A percentile compares a stretch with the other conserved stretches of the same genome.
phyloP scores from a whole-genome alignment of 2,329 filamentous ascomycete species.

The Aureobasidium sp. region DNA sequence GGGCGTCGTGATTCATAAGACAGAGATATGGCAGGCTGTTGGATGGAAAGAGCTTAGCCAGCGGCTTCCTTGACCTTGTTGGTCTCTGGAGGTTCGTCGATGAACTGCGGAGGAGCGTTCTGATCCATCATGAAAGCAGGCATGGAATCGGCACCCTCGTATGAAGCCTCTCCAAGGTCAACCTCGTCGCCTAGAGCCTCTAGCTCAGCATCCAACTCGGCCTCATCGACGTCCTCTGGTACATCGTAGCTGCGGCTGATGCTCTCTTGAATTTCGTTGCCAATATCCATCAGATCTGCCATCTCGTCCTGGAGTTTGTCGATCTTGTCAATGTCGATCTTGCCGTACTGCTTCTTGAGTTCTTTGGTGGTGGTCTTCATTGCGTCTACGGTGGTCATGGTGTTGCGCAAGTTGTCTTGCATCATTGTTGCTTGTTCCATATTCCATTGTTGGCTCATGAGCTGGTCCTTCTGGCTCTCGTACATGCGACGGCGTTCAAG shows the following conservation, averaged over 20 bases:
- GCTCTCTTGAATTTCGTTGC: slow-evolving; percentile 96
- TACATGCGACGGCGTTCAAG: slow-evolving; percentile 90
- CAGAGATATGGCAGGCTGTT: neutral
- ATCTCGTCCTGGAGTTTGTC: slow-evolving; percentile 98
- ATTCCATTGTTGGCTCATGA: slow-evolving; percentile 93
- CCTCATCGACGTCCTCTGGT: slow-evolving; percentile 94
- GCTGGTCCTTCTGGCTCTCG: slow-evolving; percentile 87
- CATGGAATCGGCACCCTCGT: slow-evolving; percentile 43
- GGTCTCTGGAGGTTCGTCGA: slow-evolving; percentile 77
- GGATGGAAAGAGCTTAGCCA: slow-evolving; percentile 21
- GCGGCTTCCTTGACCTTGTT: slow-evolving; percentile 77
- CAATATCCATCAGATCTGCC: slow-evolving; percentile 94
- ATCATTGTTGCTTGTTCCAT: slow-evolving; percentile 98
- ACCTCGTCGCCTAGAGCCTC: slow-evolving; percentile 91
- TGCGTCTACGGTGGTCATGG: slow-evolving; percentile 95
- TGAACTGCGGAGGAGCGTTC: slow-evolving; percentile 67
- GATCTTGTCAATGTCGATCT: slow-evolving; percentile 95
- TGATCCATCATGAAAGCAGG: slow-evolving; percentile 89
- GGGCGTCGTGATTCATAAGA: slow-evolving; percentile 6
- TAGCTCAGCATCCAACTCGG: slow-evolving; percentile 89
- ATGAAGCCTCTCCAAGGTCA: slow-evolving; percentile 65
- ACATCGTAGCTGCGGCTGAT: slow-evolving; percentile 87
- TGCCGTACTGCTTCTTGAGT: slow-evolving; percentile 87
- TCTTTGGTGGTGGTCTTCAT: slow-evolving; percentile 97
- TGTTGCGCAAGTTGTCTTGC: slow-evolving; percentile 97